These are phyloP conservation scores for Recurvomyces mirabilis DNA, from an alignment of 495 filamentous ascomycete species.

Conservation along the genomic window DNA sequence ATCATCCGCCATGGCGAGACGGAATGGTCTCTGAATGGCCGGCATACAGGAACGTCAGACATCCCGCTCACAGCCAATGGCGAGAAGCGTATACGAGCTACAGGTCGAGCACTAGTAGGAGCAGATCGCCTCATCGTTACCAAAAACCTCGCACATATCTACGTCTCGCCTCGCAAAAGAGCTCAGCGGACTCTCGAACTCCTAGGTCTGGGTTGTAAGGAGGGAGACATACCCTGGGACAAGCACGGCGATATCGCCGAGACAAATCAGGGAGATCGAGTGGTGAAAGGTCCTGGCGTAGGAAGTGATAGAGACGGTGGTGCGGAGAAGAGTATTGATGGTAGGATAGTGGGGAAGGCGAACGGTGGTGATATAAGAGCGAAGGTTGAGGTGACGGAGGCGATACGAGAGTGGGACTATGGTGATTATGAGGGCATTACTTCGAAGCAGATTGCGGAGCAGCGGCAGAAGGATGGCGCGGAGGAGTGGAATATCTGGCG, in stretches of 20 bases:
- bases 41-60: constrained; percentile 80
- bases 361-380: constrained; percentile 33
- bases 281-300: too few relatives aligned
- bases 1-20: constrained; percentile 92
- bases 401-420: constrained; percentile 91
- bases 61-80: constrained; percentile 78
- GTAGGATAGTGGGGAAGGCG: constrained; percentile 20
- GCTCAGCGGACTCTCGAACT: constrained; percentile 82
- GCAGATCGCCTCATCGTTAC: constrained; percentile 79
- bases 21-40: constrained; percentile 85
- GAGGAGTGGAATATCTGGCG: constrained; percentile 34
- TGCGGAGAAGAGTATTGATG: neutral
- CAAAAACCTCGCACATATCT: constrained; percentile 56
- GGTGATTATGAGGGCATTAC: constrained; percentile 91
- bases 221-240: constrained; percentile 43
- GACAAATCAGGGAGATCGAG: constrained; percentile 4
- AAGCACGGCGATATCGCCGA: constrained; percentile 23
- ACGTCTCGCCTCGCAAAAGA: constrained; percentile 77
- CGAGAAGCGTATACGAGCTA: constrained; percentile 70
- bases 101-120: constrained; percentile 73
- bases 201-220: constrained; percentile 49
- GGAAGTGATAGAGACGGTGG: neutral
- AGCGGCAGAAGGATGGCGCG: constrained; percentile 47
- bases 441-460: constrained; percentile 53
- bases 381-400: constrained; percentile 58